Evolutionary conservation across 2,329 filamentous ascomycete genomes (phyloP).

Genomic region (Herpomyces periplanetae): DNA sequence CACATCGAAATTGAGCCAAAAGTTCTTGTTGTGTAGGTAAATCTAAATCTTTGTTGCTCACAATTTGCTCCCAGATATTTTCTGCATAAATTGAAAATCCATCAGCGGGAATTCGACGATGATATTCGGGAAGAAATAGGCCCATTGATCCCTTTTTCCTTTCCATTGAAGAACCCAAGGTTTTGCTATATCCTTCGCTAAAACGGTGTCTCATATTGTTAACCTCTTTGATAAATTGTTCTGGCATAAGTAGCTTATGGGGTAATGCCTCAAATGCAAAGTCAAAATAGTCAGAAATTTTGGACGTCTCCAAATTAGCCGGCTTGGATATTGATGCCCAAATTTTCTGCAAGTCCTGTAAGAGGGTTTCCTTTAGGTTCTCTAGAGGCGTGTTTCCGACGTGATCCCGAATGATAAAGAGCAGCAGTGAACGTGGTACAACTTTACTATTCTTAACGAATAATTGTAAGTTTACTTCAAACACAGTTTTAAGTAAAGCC

Average conservation of each 20-base stretch:
- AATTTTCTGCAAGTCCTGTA: constrained; percentile 62
- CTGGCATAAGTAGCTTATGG: constrained; percentile 80
- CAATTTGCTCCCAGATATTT: constrained; percentile 90
- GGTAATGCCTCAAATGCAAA: constrained; percentile 84
- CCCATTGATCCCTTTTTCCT: constrained; percentile 32
- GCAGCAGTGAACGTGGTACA: constrained; percentile 55
- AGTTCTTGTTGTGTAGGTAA: constrained; percentile 86
- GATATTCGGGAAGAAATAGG: constrained; percentile 70
- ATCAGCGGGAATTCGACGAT: constrained; percentile 74
- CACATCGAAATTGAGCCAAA: constrained; percentile 79
- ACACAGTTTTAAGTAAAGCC: constrained; percentile 90
- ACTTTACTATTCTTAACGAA: constrained; percentile 82
- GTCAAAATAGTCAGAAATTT: constrained; percentile 90
- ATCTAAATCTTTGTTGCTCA: constrained; percentile 91
- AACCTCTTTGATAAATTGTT: constrained; percentile 50
- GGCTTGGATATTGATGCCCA: constrained; percentile 84
- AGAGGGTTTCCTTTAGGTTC: constrained; percentile 57
- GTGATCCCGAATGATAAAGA: constrained; percentile 95
- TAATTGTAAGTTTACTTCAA: constrained; percentile 86
- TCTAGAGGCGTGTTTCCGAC: constrained; percentile 58
- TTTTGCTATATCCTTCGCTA: constrained; percentile 32
- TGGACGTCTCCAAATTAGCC: constrained; percentile 42
- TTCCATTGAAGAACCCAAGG: constrained; percentile 17
- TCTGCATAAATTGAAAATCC: constrained; percentile 81
- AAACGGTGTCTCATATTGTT: constrained; percentile 44